These are phyloP conservation scores for Cenococcum geophilum DNA, from an alignment of 495 filamentous ascomycete genomes.

Conservation along the genomic window DNA sequence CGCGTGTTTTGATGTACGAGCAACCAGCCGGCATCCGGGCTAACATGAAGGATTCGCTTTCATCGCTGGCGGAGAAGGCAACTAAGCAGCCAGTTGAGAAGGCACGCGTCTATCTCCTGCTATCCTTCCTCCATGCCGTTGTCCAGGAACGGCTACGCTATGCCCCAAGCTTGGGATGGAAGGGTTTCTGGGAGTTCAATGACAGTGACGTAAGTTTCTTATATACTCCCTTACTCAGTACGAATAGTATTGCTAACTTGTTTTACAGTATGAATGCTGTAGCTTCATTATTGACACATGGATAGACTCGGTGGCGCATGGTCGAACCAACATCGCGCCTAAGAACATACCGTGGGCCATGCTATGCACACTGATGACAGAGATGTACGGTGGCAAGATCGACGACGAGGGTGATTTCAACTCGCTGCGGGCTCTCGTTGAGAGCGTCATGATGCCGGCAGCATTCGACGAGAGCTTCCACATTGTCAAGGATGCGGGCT, in stretches of 20 bases:
- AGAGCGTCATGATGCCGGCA: conserved; percentile 68
- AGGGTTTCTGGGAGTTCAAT: conserved; percentile 99
- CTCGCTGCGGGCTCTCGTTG: conserved; percentile 64
- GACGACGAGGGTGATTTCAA: conserved; percentile 84
- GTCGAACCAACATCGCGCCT: conserved; percentile 85
- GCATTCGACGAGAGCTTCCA: conserved; percentile 91
- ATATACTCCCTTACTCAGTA: background rate
- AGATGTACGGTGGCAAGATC: conserved; percentile 97
- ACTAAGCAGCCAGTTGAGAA: conserved; percentile 84
- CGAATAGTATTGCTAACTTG: conserved; percentile 34
- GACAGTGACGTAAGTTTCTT: conserved; percentile 83
- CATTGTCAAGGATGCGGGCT: conserved; percentile 61
- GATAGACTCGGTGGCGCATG: conserved; percentile 74
- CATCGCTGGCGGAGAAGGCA: conserved; percentile 68
- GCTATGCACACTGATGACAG: conserved; percentile 82
- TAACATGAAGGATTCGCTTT: conserved; percentile 97
- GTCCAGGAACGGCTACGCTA: conserved; percentile 94
- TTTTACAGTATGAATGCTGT: conserved; percentile 83
- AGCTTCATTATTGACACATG: conserved; percentile 94
- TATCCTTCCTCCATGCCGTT: conserved; percentile 93
- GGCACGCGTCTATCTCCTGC: conserved; percentile 79
- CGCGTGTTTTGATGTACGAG: conserved; percentile 93
- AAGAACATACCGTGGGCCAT: conserved; percentile 95
- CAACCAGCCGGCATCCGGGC: conserved; percentile 93
- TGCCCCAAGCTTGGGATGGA: conserved; percentile 92